Evolutionary conservation across 2,329 filamentous ascomycete genomes (phyloP).

Genomic region (Claviceps cyperi): DNA sequence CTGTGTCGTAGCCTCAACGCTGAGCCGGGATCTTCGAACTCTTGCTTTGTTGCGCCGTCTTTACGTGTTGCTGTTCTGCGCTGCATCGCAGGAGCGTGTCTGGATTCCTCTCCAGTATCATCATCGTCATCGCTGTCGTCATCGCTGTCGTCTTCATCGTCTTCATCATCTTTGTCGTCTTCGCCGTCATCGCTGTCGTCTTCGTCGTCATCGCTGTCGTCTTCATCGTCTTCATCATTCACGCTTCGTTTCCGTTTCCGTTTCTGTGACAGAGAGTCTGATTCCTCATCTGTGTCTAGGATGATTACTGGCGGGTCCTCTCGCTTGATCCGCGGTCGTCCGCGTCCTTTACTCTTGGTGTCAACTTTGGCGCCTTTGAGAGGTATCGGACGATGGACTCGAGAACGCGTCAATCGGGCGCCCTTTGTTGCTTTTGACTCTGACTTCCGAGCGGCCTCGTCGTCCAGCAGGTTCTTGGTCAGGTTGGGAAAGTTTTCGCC

Average conservation of each 20-base stretch:
- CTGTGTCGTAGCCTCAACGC: slow-evolving; percentile 15
- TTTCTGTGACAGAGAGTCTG: slow-evolving; percentile 11
- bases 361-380: slow-evolving; percentile 12
- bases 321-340: slow-evolving; percentile 5
- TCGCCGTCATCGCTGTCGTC: slow-evolving; percentile 3
- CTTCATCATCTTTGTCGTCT: slow-evolving; percentile 16
- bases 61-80: slow-evolving; percentile 10
- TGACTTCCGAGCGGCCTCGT: slow-evolving; percentile 20
- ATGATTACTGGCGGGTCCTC: slow-evolving; percentile 9
- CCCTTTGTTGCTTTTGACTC: slow-evolving; percentile 11
- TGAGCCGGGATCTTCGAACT: slow-evolving; percentile 13
- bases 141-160: neutral
- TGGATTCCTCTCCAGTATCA: slow-evolving; percentile 13
- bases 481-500: slow-evolving; percentile 53
- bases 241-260: slow-evolving; percentile 14
- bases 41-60: slow-evolving; percentile 11
- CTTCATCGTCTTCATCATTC: slow-evolving; percentile 9
- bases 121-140: neutral
- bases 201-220: neutral
- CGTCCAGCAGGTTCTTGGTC: slow-evolving; percentile 28
- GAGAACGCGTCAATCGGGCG: slow-evolving; percentile 8
- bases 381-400: slow-evolving; percentile 9
- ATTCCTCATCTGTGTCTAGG: slow-evolving; percentile 7
- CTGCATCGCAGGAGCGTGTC: slow-evolving; percentile 10
- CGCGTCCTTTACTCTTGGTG: slow-evolving; percentile 12